These are phyloP conservation scores for Polytrichum formosum DNA, from an alignment of 225 moss, liverwort and hornwort genomes.

Conservation along the genomic window DNA sequence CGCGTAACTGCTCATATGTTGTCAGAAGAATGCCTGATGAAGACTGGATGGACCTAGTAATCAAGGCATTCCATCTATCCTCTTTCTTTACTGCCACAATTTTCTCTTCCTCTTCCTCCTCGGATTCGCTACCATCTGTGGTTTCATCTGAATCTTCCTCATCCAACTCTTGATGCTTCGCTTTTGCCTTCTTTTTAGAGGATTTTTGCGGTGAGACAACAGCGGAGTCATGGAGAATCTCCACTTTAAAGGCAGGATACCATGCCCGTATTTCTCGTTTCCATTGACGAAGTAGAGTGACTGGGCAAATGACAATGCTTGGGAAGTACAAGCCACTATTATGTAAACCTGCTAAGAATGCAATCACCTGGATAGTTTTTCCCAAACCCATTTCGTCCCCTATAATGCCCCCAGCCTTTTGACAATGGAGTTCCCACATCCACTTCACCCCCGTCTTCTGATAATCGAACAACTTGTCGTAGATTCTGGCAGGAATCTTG, in stretches of 20 bases:
- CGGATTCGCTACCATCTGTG: constrained; percentile 40
- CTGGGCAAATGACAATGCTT: constrained; percentile 85
- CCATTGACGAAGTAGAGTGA: constrained; percentile 94
- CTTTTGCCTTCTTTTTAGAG: constrained; percentile 41
- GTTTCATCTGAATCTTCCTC: constrained; percentile 46
- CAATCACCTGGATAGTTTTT: constrained; percentile 84
- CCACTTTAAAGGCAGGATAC: constrained; percentile 76
- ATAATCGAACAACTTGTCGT: constrained; percentile 79
- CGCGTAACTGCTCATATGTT: constrained; percentile 85
- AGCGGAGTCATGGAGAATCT: constrained; percentile 86
- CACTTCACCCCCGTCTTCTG: constrained; percentile 98
- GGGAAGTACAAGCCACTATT: constrained; percentile 75
- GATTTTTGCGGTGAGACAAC: constrained; percentile 29
- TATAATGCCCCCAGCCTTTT: constrained; percentile 90
- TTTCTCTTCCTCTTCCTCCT: constrained; percentile 44
- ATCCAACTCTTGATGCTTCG: constrained; percentile 37
- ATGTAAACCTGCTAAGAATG: constrained; percentile 80
- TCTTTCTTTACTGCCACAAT: constrained; percentile 29
- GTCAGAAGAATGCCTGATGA: constrained; percentile 73
- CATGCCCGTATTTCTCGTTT: constrained; percentile 84
- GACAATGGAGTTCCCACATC: constrained; percentile 97
- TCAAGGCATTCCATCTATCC: constrained; percentile 74
- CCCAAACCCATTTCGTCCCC: constrained; percentile 99
- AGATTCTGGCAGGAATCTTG: constrained; percentile 65
- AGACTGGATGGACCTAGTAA: constrained; percentile 57